A percentile compares a stretch with the other conserved stretches of the same genome.
These are phyloP conservation scores for Glycine latifolia DNA, from an alignment of 306 rosid genomes.

Conservation along the genomic window DNA sequence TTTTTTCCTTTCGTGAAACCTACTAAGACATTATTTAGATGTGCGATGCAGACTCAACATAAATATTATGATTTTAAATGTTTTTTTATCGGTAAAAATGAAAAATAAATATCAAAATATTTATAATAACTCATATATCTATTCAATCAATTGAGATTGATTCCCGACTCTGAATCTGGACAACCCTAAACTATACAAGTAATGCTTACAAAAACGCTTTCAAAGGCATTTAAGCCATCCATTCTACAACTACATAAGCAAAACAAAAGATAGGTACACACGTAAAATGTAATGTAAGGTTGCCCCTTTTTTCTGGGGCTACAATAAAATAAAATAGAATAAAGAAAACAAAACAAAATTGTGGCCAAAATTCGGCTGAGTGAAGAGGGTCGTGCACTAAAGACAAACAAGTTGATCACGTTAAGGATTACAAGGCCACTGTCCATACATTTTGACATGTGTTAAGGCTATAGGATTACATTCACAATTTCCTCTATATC, in stretches of 20 bases:
- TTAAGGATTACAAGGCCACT: slow-evolving; percentile 17
- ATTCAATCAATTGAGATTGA: too few species aligned
- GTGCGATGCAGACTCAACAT: background rate
- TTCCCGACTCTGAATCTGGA: too few species aligned
- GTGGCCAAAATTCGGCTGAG: background rate
- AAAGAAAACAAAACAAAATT: background rate
- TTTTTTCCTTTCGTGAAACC: background rate
- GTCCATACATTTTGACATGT: slow-evolving; percentile 55
- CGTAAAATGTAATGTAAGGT: background rate
- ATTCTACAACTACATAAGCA: background rate
- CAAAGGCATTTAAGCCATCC: background rate
- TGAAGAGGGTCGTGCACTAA: background rate
- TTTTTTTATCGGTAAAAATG: too few species aligned
- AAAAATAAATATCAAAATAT: too few species aligned
- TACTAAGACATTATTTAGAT: background rate
- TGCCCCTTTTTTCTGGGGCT: background rate
- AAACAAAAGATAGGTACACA: slow-evolving; percentile 9
- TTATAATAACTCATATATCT: too few species aligned
- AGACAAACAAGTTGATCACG: slow-evolving; percentile 44
- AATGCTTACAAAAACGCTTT: background rate
- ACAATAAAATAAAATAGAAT: background rate
- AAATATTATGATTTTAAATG: background rate
- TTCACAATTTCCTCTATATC: slow-evolving; percentile 40
- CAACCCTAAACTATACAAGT: background rate
- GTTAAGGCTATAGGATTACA: slow-evolving; percentile 31